Evolutionary conservation across 1,284 basidiomycete genomes (phyloP).

Genomic region (Serendipita sp.): DNA sequence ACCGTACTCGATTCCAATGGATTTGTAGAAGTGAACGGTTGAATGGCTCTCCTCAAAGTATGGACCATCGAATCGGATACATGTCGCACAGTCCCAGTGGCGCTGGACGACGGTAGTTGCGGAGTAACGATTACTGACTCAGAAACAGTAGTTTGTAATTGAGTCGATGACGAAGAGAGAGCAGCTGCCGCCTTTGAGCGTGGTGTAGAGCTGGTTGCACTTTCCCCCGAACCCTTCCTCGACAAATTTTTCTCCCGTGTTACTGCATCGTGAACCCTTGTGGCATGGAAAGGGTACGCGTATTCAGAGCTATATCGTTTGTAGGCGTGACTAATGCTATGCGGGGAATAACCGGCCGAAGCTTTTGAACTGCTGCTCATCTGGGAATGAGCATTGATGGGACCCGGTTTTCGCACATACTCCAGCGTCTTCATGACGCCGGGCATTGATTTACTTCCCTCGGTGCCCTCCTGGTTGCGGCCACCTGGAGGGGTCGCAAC

Average conservation of each 20-base stretch:
- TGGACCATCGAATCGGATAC: constrained; percentile 4
- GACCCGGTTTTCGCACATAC: constrained; percentile 5
- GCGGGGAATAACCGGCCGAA: not conserved
- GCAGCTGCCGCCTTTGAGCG: not conserved
- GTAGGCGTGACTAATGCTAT: not conserved
- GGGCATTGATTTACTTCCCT: not conserved
- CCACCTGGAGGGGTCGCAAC: not conserved
- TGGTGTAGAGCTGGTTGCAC: constrained; percentile 1
- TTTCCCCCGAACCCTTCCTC: not conserved
- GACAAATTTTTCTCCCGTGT: not conserved
- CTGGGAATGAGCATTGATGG: not conserved
- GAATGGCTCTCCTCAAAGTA: not conserved
- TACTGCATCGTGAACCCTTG: not conserved
- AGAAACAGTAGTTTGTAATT: not conserved
- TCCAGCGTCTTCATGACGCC: not conserved
- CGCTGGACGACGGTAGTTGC: not conserved
- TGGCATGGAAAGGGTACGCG: not conserved
- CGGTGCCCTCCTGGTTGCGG: not conserved
- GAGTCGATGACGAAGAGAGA: not conserved
- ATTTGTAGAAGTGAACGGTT: not conserved
- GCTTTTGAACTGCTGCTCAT: not conserved
- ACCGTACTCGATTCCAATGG: not conserved
- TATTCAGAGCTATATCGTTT: constrained; percentile 1
- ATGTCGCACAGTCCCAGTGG: not conserved
- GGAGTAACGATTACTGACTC: not conserved